Percentiles rank a stretch among this genome's conserved stretches.
phyloP scores from a whole-genome alignment of 1,284 basidiomycete genomes.

The Ceratobasidium sp. region DNA sequence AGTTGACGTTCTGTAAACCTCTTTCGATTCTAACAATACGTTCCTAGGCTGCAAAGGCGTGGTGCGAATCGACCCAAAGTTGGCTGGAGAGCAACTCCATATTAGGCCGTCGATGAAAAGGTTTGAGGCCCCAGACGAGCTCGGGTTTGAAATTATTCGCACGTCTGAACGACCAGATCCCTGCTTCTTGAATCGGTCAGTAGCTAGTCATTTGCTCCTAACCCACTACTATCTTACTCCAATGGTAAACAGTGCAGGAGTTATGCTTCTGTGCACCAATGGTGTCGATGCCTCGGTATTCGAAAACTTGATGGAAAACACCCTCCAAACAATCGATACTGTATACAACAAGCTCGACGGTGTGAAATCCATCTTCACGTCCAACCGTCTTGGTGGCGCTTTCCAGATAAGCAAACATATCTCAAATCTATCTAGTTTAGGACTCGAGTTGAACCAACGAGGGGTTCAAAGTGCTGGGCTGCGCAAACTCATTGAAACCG shows the following conservation, averaged over 20 bases:
- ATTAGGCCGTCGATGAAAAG: slow-evolving; percentile 79
- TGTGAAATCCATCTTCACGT: slow-evolving; percentile 46
- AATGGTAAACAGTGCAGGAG: slow-evolving; percentile 14
- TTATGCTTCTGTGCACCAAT: slow-evolving; percentile 11
- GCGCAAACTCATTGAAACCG: slow-evolving; percentile 5
- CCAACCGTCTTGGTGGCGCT: slow-evolving; percentile 58
- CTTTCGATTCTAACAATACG: not conserved
- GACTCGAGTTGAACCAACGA: slow-evolving; percentile 58
- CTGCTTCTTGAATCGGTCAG: slow-evolving; percentile 71
- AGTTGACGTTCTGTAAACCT: not conserved
- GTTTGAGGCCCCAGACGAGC: slow-evolving; percentile 60
- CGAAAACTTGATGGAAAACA: slow-evolving; percentile 54
- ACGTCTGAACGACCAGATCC: slow-evolving; percentile 63
- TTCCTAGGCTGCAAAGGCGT: slow-evolving; percentile 62
- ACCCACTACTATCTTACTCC: slow-evolving; percentile 12
- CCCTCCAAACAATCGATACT: slow-evolving; percentile 54
- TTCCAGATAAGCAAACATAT: slow-evolving; percentile 62
- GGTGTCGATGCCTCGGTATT: slow-evolving; percentile 6
- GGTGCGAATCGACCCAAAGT: slow-evolving; percentile 66
- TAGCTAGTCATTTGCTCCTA: not conserved
- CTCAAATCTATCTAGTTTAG: slow-evolving; percentile 57
- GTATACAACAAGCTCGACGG: slow-evolving; percentile 48
- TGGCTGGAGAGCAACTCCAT: slow-evolving; percentile 61
- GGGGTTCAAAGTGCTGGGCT: slow-evolving; percentile 59
- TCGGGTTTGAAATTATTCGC: slow-evolving; percentile 70